These are phyloP conservation scores for Starmerella tilneyi DNA, from an alignment of 805 yeast genomes.

Conservation along the genomic window DNA sequence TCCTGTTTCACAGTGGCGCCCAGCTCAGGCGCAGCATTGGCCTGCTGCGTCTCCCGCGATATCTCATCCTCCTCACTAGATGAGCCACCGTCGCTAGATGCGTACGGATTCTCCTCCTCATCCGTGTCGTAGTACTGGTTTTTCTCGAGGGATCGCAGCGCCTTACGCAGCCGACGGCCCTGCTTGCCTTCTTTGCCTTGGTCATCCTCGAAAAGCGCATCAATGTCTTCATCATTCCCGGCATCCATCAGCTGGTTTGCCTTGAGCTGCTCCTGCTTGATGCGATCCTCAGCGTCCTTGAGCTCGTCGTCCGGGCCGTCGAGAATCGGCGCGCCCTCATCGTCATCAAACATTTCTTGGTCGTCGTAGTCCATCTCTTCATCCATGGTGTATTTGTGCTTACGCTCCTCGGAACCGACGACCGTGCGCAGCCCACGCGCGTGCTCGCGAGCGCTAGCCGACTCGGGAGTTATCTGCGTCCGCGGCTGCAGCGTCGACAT, in stretches of 20 bases:
- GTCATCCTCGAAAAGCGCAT: slow-evolving; percentile 61
- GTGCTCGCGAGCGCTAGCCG: slow-evolving; percentile 10
- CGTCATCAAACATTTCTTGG: slow-evolving; percentile 96
- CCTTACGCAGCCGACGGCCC: slow-evolving; percentile 75
- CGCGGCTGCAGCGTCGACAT: slow-evolving; percentile 54
- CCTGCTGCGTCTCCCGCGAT: slow-evolving; percentile 16
- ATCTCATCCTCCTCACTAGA: slow-evolving; percentile 34
- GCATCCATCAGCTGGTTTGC: slow-evolving; percentile 63
- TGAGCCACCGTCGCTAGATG: slow-evolving; percentile 52
- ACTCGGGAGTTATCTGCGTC: slow-evolving; percentile 18
- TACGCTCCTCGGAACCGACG: slow-evolving; percentile 36
- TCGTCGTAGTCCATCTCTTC: slow-evolving; percentile 71
- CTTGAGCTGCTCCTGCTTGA: slow-evolving; percentile 32
- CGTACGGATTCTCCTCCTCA: slow-evolving; percentile 74
- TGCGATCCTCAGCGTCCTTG: slow-evolving; percentile 62
- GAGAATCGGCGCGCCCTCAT: slow-evolving; percentile 95
- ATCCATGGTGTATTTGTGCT: slow-evolving; percentile 43
- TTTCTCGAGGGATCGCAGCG: slow-evolving; percentile 74
- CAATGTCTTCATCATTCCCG: slow-evolving; percentile 47
- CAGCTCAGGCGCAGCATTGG: slow-evolving; percentile 29
- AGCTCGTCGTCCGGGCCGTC: slow-evolving; percentile 94
- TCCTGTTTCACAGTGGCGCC: slow-evolving; percentile 11
- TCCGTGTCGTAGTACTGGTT: slow-evolving; percentile 79
- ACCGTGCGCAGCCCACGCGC: slow-evolving; percentile 25
- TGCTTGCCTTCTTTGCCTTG: slow-evolving; percentile 67